Evolutionary conservation across 768 basidiomycete species (phyloP).

Genomic region (Tylopilus balloui): DNA sequence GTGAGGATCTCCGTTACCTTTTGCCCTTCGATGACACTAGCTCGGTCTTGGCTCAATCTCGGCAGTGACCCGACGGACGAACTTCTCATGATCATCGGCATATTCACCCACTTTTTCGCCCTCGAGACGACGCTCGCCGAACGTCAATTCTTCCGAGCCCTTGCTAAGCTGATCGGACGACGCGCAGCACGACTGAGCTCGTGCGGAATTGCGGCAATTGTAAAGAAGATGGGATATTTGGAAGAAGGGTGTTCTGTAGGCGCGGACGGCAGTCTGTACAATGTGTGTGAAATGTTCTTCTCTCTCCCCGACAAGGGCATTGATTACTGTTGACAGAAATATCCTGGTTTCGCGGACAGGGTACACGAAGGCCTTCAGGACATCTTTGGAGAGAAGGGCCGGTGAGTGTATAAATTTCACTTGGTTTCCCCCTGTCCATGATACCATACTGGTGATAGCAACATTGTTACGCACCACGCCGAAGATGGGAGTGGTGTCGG

Average conservation of each 20-base stretch:
- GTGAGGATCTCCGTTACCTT: conserved; percentile 34
- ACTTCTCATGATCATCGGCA: conserved; percentile 92
- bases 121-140: conserved; percentile 95
- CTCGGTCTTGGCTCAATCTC: neutral
- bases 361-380: conserved; percentile 91
- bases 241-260: conserved; percentile 88
- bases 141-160: conserved; percentile 93
- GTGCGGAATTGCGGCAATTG: conserved; percentile 96
- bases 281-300: conserved; percentile 45
- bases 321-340: conserved; percentile 65
- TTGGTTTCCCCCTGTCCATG: conserved; percentile 17
- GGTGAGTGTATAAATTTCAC: conserved; percentile 43
- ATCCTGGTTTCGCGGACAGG: conserved; percentile 90
- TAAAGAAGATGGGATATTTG: conserved; percentile 89
- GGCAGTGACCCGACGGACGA: conserved; percentile 92
- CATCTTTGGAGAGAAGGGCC: conserved; percentile 94
- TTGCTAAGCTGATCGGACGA: conserved; percentile 84
- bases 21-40: neutral
- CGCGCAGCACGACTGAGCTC: conserved; percentile 88
- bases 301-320: neutral
- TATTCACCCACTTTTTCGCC: conserved; percentile 96
- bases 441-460: conserved; percentile 57
- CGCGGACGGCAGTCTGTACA: conserved; percentile 93
- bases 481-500: conserved; percentile 80
- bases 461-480: conserved; percentile 35